Evolutionary conservation across 75 land plant genomes (phyloP).

Genomic region (Selaginella moellendorffii): DNA sequence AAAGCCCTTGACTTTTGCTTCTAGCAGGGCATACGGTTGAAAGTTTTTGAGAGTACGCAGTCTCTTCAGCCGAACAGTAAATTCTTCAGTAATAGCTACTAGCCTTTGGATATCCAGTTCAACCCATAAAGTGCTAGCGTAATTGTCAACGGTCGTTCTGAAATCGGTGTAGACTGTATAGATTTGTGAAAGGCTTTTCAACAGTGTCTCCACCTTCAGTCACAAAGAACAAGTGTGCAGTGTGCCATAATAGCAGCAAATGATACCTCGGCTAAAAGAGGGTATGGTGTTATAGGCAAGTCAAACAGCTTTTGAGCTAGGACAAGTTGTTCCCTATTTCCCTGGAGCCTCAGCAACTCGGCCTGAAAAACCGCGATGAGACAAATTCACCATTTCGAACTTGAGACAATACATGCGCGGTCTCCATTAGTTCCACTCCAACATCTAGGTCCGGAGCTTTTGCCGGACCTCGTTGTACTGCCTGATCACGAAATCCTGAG

Average conservation of each 20-base stretch:
- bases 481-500: constrained; percentile 18
- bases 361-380: too few relatives aligned
- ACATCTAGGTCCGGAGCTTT: constrained; percentile 20
- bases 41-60: constrained; percentile 14
- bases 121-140: constrained; percentile 21
- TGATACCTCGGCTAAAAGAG: constrained; percentile 21
- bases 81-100: constrained; percentile 17
- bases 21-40: constrained; percentile 15
- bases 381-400: too few relatives aligned
- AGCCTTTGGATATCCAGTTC: constrained; percentile 26
- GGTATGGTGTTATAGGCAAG: constrained; percentile 23
- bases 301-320: constrained; percentile 29
- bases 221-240: background rate
- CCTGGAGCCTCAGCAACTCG: constrained; percentile 11
- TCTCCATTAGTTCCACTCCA: constrained; percentile 13
- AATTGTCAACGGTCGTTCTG: constrained; percentile 13
- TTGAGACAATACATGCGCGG: constrained; percentile 17
- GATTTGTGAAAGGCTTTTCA: constrained; percentile 14
- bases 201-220: constrained; percentile 20
- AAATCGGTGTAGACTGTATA: constrained; percentile 20
- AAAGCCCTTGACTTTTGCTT: constrained; percentile 24
- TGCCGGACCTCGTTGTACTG: constrained; percentile 21
- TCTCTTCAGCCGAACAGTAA: constrained; percentile 18
- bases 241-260: background rate
- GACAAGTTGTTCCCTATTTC: constrained; percentile 17